Percentiles rank a stretch among this genome's conserved stretches.
Evolutionary conservation across 495 filamentous ascomycete species (phyloP).

Genomic region (Clohesyomyces aquaticus): DNA sequence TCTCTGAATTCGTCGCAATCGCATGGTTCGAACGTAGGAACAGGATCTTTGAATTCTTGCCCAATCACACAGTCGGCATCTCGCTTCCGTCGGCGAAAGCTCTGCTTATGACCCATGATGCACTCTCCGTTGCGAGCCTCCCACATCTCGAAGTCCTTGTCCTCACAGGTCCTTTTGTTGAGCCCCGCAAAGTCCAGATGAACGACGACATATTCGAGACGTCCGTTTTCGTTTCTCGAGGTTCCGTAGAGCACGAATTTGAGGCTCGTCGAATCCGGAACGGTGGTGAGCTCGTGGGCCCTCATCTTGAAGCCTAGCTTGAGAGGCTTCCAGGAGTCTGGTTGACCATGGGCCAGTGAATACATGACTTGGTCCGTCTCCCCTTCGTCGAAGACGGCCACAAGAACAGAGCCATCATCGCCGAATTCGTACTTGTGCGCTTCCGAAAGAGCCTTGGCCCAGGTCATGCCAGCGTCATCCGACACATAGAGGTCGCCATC

Average conservation of each 20-base stretch:
- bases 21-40: slow-evolving; percentile 67
- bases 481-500: slow-evolving; percentile 83
- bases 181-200: slow-evolving; percentile 81
- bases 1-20: slow-evolving; percentile 73
- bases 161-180: slow-evolving; percentile 78
- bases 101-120: slow-evolving; percentile 93
- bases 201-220: slow-evolving; percentile 61
- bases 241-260: slow-evolving; percentile 77
- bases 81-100: slow-evolving; percentile 76
- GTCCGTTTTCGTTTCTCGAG: slow-evolving; percentile 48
- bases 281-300: slow-evolving; percentile 76
- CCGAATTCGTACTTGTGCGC: slow-evolving; percentile 95
- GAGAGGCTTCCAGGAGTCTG: slow-evolving; percentile 65
- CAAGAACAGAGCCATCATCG: slow-evolving; percentile 82
- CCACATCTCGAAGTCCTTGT: slow-evolving; percentile 86
- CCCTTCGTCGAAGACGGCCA: slow-evolving; percentile 72
- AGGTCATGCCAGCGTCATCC: slow-evolving; percentile 86
- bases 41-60: slow-evolving; percentile 76
- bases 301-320: slow-evolving; percentile 63
- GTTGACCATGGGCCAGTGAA: slow-evolving; percentile 82
- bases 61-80: slow-evolving; percentile 87
- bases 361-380: slow-evolving; percentile 70
- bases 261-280: slow-evolving; percentile 84
- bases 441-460: slow-evolving; percentile 72
- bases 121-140: slow-evolving; percentile 81